Evolutionary conservation across 176 grass and related monocot genomes (phyloP).

Genomic region (Rhipidocladum racemiflorum): DNA sequence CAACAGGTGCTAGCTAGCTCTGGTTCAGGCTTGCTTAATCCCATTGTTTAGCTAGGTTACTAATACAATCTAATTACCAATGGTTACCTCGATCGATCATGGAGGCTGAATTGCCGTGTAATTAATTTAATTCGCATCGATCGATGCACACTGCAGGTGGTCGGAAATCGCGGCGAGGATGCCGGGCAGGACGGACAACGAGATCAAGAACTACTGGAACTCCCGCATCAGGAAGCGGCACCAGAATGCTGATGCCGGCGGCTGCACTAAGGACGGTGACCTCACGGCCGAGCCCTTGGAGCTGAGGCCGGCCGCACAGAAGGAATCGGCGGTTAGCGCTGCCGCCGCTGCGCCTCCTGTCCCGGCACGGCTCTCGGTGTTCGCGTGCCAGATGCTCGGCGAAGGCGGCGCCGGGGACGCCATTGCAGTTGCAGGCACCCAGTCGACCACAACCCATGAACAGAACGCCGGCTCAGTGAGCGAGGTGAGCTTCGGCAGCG

Average conservation of each 20-base stretch:
- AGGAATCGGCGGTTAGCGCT: neutral
- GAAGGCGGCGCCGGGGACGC: neutral
- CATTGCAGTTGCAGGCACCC: neutral
- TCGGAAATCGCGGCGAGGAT: conserved; percentile 50
- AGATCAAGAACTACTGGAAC: conserved; percentile 77
- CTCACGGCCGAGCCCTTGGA: neutral
- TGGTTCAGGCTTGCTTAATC: neutral
- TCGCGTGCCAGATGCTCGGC: conserved; percentile 39
- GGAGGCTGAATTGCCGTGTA: neutral
- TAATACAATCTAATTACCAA: neutral
- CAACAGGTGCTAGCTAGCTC: conserved; percentile 33
- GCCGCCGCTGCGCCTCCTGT: neutral
- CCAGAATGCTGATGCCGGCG: neutral
- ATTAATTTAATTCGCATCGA: neutral
- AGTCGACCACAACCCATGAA: neutral
- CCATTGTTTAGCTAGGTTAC: neutral
- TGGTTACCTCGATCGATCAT: neutral
- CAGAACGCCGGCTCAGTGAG: conserved; percentile 15
- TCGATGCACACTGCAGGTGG: conserved; percentile 23
- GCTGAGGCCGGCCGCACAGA: neutral
- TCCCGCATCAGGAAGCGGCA: conserved; percentile 56
- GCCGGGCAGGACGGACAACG: conserved; percentile 68
- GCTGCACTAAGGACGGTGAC: too few species aligned
- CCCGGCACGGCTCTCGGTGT: conserved; percentile 24
- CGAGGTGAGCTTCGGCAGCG: conserved; percentile 27